Conservation (phyloP, 169 alveolate genomes). For the Plasmodium yoelii region DNA sequence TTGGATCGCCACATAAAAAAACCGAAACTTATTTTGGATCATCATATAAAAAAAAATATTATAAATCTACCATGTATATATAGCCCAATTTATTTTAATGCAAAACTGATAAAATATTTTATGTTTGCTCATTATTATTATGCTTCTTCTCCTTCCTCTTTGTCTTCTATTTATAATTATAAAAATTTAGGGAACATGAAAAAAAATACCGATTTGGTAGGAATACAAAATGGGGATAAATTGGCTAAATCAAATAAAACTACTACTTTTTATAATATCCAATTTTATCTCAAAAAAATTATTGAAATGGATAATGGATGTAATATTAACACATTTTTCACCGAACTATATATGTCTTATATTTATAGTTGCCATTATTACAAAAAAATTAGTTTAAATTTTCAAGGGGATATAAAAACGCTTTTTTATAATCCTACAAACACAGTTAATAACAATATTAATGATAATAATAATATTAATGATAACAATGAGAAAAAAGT, state of each 20-base stretch:
- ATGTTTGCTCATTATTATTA: not conserved
- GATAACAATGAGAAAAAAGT: conserved; percentile 2
- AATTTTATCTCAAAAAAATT: conserved; percentile 9
- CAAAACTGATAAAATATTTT: conserved; percentile 24
- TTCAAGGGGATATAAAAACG: not conserved
- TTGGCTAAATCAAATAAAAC: no score
- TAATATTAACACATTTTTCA: not conserved
- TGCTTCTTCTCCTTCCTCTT: no score
- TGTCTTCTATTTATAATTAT: no score
- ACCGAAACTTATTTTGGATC: no score
- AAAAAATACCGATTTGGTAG: not conserved
- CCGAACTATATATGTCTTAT: conserved; percentile 28
- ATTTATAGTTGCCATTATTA: conserved; percentile 10
- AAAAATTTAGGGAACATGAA: no score
- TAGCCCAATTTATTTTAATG: conserved; percentile 32
- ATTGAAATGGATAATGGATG: not conserved
- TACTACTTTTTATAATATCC: not conserved
- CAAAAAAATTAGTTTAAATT: not conserved
- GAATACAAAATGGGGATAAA: not conserved
- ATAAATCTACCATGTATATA: not conserved
- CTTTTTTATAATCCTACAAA: no score
- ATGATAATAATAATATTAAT: not conserved
- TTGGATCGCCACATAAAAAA: no score
- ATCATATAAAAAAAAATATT: not conserved
- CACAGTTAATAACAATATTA: not conserved